phyloP scores from a whole-genome alignment of 1,284 basidiomycete genomes.

The Sanghuangporus sanghuang region DNA sequence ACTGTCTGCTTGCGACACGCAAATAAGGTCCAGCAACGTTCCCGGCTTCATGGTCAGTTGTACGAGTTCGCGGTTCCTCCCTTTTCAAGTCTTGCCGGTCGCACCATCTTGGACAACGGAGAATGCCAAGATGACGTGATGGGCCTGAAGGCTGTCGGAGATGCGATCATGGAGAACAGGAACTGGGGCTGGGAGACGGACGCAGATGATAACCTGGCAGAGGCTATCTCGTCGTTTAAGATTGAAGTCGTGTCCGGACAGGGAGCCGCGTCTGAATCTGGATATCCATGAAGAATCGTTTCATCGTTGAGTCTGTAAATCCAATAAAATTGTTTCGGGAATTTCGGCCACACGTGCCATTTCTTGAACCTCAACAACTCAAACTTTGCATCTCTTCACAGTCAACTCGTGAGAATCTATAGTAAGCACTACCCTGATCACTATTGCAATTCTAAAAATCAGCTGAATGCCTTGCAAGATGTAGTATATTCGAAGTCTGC shows the following conservation, averaged over 20 bases:
- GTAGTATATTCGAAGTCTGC: no score
- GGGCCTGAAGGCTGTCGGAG: conserved; percentile 23
- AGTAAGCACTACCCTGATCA: no score
- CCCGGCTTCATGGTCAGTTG: conserved; percentile 24
- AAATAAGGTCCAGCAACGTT: conserved; percentile 26
- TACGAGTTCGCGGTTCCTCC: conserved; percentile 24
- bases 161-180: conserved; percentile 28
- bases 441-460: no score
- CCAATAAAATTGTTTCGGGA: no score
- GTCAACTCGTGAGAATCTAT: no score
- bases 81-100: conserved; percentile 14
- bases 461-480: no score
- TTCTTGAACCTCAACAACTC: no score
- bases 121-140: conserved; percentile 1
- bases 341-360: no score
- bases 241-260: neutral
- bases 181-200: conserved; percentile 23
- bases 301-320: no score
- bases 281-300: no score
- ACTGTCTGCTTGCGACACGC: conserved; percentile 32
- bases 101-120: neutral
- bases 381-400: no score
- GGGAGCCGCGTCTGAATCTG: no score
- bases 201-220: conserved; percentile 6
- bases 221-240: neutral